These are phyloP conservation scores for Odonthalia washingtoniensis DNA, from an alignment of 31 red algal species.

Conservation along the genomic window DNA sequence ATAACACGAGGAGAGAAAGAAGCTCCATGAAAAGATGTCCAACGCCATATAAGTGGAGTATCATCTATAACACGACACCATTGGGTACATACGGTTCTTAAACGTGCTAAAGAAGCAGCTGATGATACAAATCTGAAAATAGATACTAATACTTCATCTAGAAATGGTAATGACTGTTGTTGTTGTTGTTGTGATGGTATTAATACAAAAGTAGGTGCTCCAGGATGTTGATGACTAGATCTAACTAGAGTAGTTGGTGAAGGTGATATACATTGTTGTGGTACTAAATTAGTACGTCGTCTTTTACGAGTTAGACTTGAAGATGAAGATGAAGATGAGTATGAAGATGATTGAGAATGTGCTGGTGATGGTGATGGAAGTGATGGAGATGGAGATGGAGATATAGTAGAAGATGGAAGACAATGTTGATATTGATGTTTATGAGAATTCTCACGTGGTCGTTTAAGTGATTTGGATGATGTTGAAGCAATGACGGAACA, in stretches of 20 bases:
- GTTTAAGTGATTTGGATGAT: background rate
- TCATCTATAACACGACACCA: slow-evolving; percentile 65
- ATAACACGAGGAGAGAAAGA: slow-evolving; percentile 45
- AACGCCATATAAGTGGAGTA: slow-evolving; percentile 55
- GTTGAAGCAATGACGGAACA: too few relatives aligned
- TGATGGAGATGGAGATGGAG: slow-evolving; percentile 2
- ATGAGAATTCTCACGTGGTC: slow-evolving; percentile 11
- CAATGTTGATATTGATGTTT: background rate
- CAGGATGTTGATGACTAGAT: too few relatives aligned
- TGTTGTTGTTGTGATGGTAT: too few relatives aligned
- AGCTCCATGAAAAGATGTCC: slow-evolving; percentile 50
- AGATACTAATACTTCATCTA: slow-evolving; percentile 60
- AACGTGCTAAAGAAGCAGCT: slow-evolving; percentile 35
- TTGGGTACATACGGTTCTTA: slow-evolving; percentile 55
- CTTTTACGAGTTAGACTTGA: too few relatives aligned
- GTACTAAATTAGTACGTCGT: too few relatives aligned
- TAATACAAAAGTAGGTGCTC: too few relatives aligned
- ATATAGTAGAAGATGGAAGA: background rate
- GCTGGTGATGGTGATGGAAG: background rate
- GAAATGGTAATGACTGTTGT: too few relatives aligned
- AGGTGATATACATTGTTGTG: too few relatives aligned
- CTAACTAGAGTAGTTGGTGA: too few relatives aligned
- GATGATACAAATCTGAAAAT: slow-evolving; percentile 49
- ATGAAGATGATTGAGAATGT: background rate
- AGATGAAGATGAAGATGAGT: too few relatives aligned